Percentiles rank a stretch among this genome's conserved stretches.
Conservation (phyloP, 1,284 basidiomycete species). For the Wallemia hederae region DNA sequence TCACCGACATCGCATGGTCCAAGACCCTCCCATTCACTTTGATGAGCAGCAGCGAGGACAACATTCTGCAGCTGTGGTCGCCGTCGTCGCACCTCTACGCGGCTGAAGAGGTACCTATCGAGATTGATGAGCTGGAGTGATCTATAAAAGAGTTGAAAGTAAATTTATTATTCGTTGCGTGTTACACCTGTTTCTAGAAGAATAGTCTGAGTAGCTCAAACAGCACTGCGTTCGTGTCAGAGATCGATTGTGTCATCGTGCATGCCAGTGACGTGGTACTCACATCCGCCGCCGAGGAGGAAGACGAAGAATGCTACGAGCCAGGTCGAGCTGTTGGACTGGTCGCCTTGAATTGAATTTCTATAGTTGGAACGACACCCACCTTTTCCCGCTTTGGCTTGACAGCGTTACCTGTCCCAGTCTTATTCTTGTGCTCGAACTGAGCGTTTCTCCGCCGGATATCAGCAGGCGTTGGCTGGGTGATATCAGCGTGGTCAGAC, state of each 20-base stretch:
- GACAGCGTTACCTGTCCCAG: not conserved
- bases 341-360: not conserved
- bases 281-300: not conserved
- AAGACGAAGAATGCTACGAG: not conserved
- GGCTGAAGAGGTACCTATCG: constrained; percentile 13
- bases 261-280: not conserved
- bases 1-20: constrained; percentile 19
- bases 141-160: constrained; percentile 1
- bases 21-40: constrained; percentile 18
- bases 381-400: not conserved
- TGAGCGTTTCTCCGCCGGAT: constrained; percentile 1
- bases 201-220: not conserved
- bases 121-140: constrained; percentile 10
- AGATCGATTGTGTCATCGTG: too few species aligned
- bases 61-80: constrained; percentile 17
- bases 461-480: not conserved
- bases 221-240: not conserved
- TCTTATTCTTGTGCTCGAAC: not conserved
- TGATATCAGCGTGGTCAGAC: too few species aligned
- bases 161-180: not conserved
- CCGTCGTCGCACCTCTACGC: constrained; percentile 14
- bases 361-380: not conserved
- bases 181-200: not conserved
- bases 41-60: constrained; percentile 21
- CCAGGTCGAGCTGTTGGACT: not conserved